phyloP scores from a whole-genome alignment of 2,329 filamentous ascomycete species.

The Dactylellina leptospora region DNA sequence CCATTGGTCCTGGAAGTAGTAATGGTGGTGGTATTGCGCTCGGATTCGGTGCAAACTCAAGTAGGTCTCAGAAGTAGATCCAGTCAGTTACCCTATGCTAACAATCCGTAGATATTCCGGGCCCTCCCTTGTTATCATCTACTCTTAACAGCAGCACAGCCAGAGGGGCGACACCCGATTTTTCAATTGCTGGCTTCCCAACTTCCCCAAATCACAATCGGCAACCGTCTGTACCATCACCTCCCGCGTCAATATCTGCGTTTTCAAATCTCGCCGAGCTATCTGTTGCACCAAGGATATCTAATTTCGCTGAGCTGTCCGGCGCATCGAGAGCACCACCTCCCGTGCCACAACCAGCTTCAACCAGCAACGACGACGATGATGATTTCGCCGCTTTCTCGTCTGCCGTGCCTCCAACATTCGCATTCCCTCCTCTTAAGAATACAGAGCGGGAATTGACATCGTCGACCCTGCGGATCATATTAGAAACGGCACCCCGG shows the following conservation, averaged over 20 bases:
- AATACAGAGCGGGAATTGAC: constrained; percentile 74
- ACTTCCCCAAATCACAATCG: constrained; percentile 50
- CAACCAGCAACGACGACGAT: constrained; percentile 64
- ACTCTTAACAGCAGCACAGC: constrained; percentile 70
- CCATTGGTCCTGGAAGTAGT: constrained; percentile 72
- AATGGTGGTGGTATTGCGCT: constrained; percentile 84
- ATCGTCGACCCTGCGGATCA: constrained; percentile 75
- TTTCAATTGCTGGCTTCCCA: constrained; percentile 52
- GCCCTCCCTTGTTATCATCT: constrained; percentile 71
- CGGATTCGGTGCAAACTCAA: constrained; percentile 75
- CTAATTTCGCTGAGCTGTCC: no score
- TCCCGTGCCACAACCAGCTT: background rate
- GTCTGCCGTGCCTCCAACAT: constrained; percentile 77
- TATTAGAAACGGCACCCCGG: constrained; percentile 70
- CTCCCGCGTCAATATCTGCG: constrained; percentile 62
- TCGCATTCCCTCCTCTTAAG: constrained; percentile 65
- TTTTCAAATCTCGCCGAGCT: constrained; percentile 66
- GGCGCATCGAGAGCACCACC: no score
- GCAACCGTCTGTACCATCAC: constrained; percentile 46
- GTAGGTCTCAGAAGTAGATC: constrained; percentile 66
- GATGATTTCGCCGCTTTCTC: constrained; percentile 97
- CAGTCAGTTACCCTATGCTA: constrained; percentile 58
- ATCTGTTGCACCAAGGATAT: no score
- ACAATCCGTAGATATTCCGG: constrained; percentile 67
- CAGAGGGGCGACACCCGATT: constrained; percentile 57